Evolutionary conservation across 331 rosid genomes (phyloP), one percentile per base, ranked within the genome.

Genomic region (Phaseolus coccineus): DNA sequence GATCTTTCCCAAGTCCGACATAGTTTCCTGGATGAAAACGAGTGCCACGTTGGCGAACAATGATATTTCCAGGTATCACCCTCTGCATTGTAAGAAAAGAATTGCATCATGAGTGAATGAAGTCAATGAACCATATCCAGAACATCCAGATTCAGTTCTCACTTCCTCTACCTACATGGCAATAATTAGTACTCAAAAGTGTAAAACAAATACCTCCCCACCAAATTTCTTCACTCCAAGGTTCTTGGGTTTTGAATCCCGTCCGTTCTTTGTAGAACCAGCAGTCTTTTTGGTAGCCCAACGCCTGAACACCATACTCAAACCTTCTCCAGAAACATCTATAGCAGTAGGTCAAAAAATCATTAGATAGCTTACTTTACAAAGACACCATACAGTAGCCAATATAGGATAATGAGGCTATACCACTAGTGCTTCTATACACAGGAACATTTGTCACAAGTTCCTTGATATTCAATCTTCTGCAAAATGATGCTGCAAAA

Each of bases 151-250:
- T 44, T 55, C 47, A 46, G 50, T 63, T 22, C 51, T 33, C 42
- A 40, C 61, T 62, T 70, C 71, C 35, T 76, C 51, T 42, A 30
- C 15, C 35, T 42, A 55, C 63, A 70, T 35, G 71, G 35, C 76
- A 76, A 16, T 42, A 72, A 47, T 35, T 37, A 27, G 39, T 35
- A 35, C 39, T 35, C 0, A 35, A 33, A 68, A 76, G 56, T 44
- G 83, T 15, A 28, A 80, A 56, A 51, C 50, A 81, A 91, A 90
- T 86, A 91, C 98, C 96, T 92, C 97, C 66, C 98, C 97, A 33
- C 97, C 98, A 56, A 85, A 95, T 82, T 95, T 95, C 88, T 95
- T 90, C 31, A 92, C 98, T 67, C 98, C 98, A 56, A 95, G 96
- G 87, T 89, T 82, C 89, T 95, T 95, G 14, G 98, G 98, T 47